phyloP scores from a whole-genome alignment of 768 basidiomycete genomes.

The Hemileccinum rubropunctum region DNA sequence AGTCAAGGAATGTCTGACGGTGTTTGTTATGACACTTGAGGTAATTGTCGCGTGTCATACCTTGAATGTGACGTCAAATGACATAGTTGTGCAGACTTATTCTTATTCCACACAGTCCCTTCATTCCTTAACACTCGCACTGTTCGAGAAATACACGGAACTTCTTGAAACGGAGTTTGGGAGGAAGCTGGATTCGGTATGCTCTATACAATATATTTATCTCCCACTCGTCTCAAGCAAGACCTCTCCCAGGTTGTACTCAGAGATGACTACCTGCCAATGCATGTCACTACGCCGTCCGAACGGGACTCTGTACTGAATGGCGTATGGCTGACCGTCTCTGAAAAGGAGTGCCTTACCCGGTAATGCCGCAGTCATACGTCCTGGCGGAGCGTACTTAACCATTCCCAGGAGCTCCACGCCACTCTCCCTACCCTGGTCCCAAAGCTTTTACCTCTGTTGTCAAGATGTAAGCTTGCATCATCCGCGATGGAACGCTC shows the following conservation, averaged over 20 bases:
- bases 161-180: constrained; percentile 82
- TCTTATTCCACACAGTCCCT: constrained; percentile 82
- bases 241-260: constrained; percentile 59
- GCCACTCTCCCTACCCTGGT: constrained; percentile 87
- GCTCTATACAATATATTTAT: constrained; percentile 15
- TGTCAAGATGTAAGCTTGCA: constrained; percentile 70
- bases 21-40: constrained; percentile 91
- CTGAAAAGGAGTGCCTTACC: constrained; percentile 57
- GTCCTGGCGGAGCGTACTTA: neutral
- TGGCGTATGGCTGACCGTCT: constrained; percentile 77
- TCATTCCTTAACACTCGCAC: constrained; percentile 76
- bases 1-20: constrained; percentile 80
- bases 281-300: constrained; percentile 60
- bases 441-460: constrained; percentile 90
- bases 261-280: constrained; percentile 86
- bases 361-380: constrained; percentile 37
- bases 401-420: constrained; percentile 47
- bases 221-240: neutral
- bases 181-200: constrained; percentile 75
- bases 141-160: constrained; percentile 88
- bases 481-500: constrained; percentile 1
- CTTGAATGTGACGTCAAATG: neutral
- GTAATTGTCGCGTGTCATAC: constrained; percentile 38
- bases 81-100: constrained; percentile 57
- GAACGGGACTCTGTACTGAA: constrained; percentile 76